These are phyloP conservation scores for Sechiopsis laciniata DNA, from an alignment of 306 rosid species.

Conservation along the genomic window DNA sequence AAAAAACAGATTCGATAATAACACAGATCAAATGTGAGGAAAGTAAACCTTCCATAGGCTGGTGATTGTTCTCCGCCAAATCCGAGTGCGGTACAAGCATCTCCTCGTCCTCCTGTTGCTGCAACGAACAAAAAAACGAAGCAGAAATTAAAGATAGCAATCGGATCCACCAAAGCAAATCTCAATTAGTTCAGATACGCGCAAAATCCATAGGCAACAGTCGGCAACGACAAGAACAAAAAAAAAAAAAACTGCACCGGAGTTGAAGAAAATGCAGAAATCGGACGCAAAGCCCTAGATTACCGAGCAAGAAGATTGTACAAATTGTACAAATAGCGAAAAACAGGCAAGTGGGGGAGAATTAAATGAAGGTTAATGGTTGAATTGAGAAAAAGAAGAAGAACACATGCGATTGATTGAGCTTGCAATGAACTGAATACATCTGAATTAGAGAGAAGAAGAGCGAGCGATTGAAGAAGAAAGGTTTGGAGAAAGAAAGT, in stretches of 20 bases:
- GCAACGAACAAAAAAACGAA: background rate
- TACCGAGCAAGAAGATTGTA: constrained; percentile 16
- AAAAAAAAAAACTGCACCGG: constrained; percentile 26
- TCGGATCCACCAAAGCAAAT: constrained; percentile 39
- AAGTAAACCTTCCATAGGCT: too few species aligned
- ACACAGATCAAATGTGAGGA: constrained; percentile 30
- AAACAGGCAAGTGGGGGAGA: constrained; percentile 10
- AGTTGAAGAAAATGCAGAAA: constrained; percentile 25
- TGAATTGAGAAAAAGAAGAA: background rate
- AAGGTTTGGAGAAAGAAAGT: constrained; percentile 23
- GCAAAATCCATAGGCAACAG: constrained; percentile 36
- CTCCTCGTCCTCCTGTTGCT: too few species aligned
- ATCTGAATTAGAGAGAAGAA: constrained; percentile 18
- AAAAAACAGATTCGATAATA: constrained; percentile 7
- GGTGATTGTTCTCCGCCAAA: too few species aligned
- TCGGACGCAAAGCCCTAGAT: constrained; percentile 44
- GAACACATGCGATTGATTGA: constrained; percentile 17
- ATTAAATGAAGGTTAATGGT: constrained; percentile 18
- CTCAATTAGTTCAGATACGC: constrained; percentile 28
- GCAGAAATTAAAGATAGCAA: constrained; percentile 28
- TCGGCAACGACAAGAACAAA: background rate
- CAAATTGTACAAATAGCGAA: constrained; percentile 27
- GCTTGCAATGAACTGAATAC: constrained; percentile 18
- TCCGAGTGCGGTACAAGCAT: too few species aligned
- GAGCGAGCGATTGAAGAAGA: background rate